A percentile compares a stretch with the other conserved stretches of the same genome.
These are phyloP conservation scores for Globisporangium mamillatum DNA, from an alignment of 352 stramenopile genomes.

Conservation along the genomic window DNA sequence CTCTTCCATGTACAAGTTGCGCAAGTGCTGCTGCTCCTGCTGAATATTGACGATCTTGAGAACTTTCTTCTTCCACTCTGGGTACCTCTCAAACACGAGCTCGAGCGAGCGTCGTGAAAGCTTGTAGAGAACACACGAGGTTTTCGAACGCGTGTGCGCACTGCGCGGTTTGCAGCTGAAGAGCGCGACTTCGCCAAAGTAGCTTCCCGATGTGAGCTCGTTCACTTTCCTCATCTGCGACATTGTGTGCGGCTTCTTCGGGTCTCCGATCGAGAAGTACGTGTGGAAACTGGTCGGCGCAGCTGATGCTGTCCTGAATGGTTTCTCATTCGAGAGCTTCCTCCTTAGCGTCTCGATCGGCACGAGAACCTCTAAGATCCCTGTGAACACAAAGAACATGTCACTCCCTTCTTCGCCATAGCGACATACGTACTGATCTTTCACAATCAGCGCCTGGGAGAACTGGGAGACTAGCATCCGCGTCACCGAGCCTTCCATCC, in stretches of 20 bases:
- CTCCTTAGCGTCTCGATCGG: constrained; percentile 14
- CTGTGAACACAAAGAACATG: constrained; percentile 65
- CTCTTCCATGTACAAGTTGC: constrained; percentile 59
- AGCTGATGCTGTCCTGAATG: not conserved
- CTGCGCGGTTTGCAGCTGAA: constrained; percentile 49
- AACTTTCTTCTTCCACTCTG: constrained; percentile 61
- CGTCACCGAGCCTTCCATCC: constrained; percentile 48
- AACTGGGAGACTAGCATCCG: constrained; percentile 57
- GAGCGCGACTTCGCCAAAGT: constrained; percentile 58
- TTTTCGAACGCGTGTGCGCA: constrained; percentile 42
- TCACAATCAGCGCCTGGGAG: constrained; percentile 41
- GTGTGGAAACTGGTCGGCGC: not conserved
- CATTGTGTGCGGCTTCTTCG: constrained; percentile 25
- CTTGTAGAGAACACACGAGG: constrained; percentile 57
- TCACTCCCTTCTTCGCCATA: constrained; percentile 47
- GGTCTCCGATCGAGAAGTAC: constrained; percentile 16
- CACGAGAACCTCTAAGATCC: constrained; percentile 48
- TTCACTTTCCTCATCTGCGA: constrained; percentile 52
- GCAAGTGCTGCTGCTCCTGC: constrained; percentile 35
- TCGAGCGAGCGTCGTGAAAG: constrained; percentile 47
- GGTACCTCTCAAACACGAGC: constrained; percentile 61
- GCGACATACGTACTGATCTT: constrained; percentile 44
- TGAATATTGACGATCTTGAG: constrained; percentile 54
- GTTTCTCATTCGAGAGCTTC: constrained; percentile 9
- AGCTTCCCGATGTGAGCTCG: constrained; percentile 44